Evolutionary conservation across 345 rosid species (phyloP), one percentile per base, ranked within the genome.

Genomic region (Euphorbia peplus): DNA sequence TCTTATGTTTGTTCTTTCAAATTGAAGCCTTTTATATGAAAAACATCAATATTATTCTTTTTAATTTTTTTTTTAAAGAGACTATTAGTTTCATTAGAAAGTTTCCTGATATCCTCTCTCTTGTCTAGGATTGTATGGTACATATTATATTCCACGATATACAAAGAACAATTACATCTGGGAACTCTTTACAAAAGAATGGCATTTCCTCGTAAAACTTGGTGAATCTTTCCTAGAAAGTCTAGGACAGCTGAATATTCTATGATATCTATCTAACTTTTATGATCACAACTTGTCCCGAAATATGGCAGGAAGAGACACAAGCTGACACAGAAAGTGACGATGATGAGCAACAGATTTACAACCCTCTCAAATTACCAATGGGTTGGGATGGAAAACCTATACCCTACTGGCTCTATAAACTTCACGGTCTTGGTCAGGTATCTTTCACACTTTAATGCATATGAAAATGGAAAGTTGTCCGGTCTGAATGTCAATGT

Each of bases 381-480:
- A 92, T 92, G 96, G 98, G 98, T 64, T 90, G 97, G 98, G 99
- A 95, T 76, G 99, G 99, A 80, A 95, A 92, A 75, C 99, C 99
- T 72, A 92, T 95, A 70, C 99, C 99, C 14, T 95, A 92, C 73
- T 95, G 99, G 99, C 91, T 92, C 41, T 95, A 95, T 76, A 95
- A 92, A 80, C 99, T 95, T 76, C 99, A 95, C 52, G 99, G 98
- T 66, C 99, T 92, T 42, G 97, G 99, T 22, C 99, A 92, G 97
- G 98, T 92, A 83, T 39, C 26, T 56, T 53, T 53, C 37, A 59
- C 62, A 54, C 71, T 55, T 32, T 7, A 13, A 44, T 26, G 55
- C 13, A 30, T 18, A 14, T 26, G 46, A 51, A n/a, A 50, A 32
- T 55, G 14, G 30, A 30, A n/a, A 29, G 4, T 32, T 3, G 3